Evolutionary conservation across 2,329 filamentous ascomycete species (phyloP).

Genomic region (Colletotrichum lentis): DNA sequence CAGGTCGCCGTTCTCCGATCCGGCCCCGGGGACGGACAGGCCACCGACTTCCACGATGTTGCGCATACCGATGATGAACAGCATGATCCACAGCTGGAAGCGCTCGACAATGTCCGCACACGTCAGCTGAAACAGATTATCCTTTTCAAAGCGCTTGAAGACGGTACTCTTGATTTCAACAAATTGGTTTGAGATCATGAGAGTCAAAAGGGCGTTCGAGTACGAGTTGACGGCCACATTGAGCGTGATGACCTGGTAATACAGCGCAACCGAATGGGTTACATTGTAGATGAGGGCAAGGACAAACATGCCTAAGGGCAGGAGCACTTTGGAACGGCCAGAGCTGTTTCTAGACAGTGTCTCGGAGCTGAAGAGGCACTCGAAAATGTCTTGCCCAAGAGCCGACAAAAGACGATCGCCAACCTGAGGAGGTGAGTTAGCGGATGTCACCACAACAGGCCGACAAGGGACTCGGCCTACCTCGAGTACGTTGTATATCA

Average conservation of each 20-base stretch:
- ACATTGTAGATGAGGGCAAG: conserved; percentile 89
- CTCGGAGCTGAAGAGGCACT: conserved; percentile 93
- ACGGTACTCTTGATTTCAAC: conserved; percentile 99
- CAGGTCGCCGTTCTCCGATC: conserved; percentile 57
- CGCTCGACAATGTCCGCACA: conserved; percentile 97
- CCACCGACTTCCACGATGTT: conserved; percentile 97
- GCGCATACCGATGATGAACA: conserved; percentile 92
- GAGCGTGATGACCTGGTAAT: conserved; percentile 96
- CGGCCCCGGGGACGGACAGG: conserved; percentile 69
- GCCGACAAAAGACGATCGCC: conserved; percentile 89
- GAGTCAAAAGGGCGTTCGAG: conserved; percentile 90
- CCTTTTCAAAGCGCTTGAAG: conserved; percentile 98
- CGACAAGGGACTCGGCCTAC: conserved; percentile 48
- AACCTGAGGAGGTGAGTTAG: conserved; percentile 55
- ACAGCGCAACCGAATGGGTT: conserved; percentile 84
- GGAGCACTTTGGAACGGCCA: conserved; percentile 87
- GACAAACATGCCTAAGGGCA: conserved; percentile 90
- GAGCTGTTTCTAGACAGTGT: conserved; percentile 87
- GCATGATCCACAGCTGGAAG: conserved; percentile 97
- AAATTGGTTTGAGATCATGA: conserved; percentile 96
- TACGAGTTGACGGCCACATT: conserved; percentile 99
- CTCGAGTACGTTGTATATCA: conserved; percentile 98
- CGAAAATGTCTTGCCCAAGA: conserved; percentile 92
- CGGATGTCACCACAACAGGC: neutral
- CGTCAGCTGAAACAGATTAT: conserved; percentile 94